Percentiles rank a stretch among this genome's conserved stretches.
Evolutionary conservation across 2,329 filamentous ascomycete species (phyloP).

Genomic region (Thelonectria blattea): DNA sequence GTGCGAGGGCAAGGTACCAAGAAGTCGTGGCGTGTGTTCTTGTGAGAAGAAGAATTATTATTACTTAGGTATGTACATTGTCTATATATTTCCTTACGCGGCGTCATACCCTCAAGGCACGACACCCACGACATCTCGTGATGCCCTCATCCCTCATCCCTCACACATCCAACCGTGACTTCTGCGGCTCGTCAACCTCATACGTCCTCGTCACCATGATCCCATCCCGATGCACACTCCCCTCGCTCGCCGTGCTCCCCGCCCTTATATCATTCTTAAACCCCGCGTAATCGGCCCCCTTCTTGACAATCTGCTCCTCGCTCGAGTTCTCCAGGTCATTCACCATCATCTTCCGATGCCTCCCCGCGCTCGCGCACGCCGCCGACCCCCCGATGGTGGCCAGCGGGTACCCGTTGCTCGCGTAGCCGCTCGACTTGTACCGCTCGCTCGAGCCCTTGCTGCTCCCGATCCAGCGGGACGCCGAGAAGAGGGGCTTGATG

Average conservation of each 20-base stretch:
- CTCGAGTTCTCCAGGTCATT: slow-evolving; percentile 40
- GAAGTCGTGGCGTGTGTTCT: too few relatives aligned
- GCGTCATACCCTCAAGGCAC: neutral
- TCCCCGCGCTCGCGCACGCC: slow-evolving; percentile 16
- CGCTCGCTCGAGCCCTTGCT: slow-evolving; percentile 40
- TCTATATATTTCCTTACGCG: neutral
- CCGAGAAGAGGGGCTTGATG: slow-evolving; percentile 49
- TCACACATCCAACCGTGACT: slow-evolving; percentile 36
- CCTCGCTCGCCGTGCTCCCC: slow-evolving; percentile 31
- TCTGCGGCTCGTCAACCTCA: slow-evolving; percentile 29
- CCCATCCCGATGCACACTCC: slow-evolving; percentile 24
- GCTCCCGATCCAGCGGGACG: slow-evolving; percentile 42
- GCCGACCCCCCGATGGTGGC: slow-evolving; percentile 36
- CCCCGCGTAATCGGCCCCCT: slow-evolving; percentile 19
- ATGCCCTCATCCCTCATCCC: neutral
- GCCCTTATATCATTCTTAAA: slow-evolving; percentile 33
- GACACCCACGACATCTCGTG: neutral
- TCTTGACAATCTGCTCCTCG: slow-evolving; percentile 42
- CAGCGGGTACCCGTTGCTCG: slow-evolving; percentile 33
- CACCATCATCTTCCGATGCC: slow-evolving; percentile 33
- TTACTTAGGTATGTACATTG: neutral
- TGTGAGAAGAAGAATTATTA: too few relatives aligned
- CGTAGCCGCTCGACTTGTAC: slow-evolving; percentile 34
- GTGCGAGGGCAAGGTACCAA: too few relatives aligned
- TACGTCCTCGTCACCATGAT: slow-evolving; percentile 38